These are phyloP conservation scores for Cardamine chenopodiifolia DNA, from an alignment of 345 rosid genomes.

Conservation along the genomic window DNA sequence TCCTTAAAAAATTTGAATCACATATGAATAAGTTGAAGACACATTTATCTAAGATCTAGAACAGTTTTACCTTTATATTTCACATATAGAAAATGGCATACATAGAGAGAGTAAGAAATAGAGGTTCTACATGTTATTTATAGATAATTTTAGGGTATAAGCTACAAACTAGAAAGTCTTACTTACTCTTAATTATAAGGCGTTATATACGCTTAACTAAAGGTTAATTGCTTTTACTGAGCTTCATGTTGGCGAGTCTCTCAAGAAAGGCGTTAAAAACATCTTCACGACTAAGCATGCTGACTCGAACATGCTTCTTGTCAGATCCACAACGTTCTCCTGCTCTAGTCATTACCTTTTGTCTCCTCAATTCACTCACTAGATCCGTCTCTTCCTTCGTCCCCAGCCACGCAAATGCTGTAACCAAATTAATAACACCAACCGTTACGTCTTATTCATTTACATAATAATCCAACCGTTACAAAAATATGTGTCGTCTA, in stretches of 20 bases:
- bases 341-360: slow-evolving; percentile 56
- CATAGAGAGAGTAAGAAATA: neutral
- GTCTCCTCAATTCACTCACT: slow-evolving; percentile 50
- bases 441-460: slow-evolving; percentile 30
- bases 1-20: neutral
- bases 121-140: neutral
- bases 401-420: slow-evolving; percentile 89
- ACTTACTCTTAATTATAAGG: neutral
- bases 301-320: slow-evolving; percentile 55
- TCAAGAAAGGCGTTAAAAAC: slow-evolving; percentile 59
- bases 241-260: slow-evolving; percentile 57
- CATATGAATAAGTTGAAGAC: neutral
- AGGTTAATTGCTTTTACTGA: slow-evolving; percentile 28
- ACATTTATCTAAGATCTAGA: neutral
- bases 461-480: slow-evolving; percentile 17
- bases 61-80: slow-evolving; percentile 1
- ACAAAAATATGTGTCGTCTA: neutral
- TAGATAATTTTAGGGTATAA: slow-evolving; percentile 3
- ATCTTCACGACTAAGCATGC: slow-evolving; percentile 73
- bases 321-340: slow-evolving; percentile 66
- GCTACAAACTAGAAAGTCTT: slow-evolving; percentile 9
- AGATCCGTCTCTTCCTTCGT: slow-evolving; percentile 56
- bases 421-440: neutral
- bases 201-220: neutral
- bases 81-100: neutral